Percentiles rank a stretch among this genome's conserved stretches.
phyloP scores from a whole-genome alignment of 1,139 yeast species.

The Pichia terricola region DNA sequence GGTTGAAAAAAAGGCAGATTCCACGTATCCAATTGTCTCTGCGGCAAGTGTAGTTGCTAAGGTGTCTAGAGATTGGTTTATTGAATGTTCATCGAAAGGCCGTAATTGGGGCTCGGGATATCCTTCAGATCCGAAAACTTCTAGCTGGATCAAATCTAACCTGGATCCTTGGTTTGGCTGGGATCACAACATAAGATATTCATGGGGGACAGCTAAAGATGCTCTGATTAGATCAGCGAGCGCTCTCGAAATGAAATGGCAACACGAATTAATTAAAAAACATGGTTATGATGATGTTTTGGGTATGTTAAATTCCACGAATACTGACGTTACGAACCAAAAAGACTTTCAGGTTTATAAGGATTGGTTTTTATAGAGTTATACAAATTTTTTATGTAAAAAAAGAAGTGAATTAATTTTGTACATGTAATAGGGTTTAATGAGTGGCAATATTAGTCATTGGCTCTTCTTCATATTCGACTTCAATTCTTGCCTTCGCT shows the following conservation, averaged over 20 bases:
- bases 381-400: no score
- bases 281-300: conserved; percentile 9
- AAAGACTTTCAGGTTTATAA: conserved; percentile 2
- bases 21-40: conserved; percentile 86
- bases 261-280: conserved; percentile 31
- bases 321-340: not conserved
- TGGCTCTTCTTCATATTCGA: conserved; percentile 59
- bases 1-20: conserved; percentile 94
- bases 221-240: conserved; percentile 47
- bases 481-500: conserved; percentile 72
- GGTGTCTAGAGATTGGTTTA: conserved; percentile 80
- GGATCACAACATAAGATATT: conserved; percentile 66
- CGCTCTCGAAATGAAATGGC: conserved; percentile 43
- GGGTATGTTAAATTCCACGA: conserved; percentile 1
- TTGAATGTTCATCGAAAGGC: conserved; percentile 17
- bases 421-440: not conserved
- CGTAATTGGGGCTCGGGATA: conserved; percentile 79
- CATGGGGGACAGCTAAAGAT: conserved; percentile 91
- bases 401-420: not conserved
- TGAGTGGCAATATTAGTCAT: conserved; percentile 19
- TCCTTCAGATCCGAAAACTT: conserved; percentile 86
- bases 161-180: conserved; percentile 82
- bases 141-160: conserved; percentile 52
- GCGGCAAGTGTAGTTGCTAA: conserved; percentile 97
- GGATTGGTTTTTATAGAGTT: conserved; percentile 7